phyloP scores from a whole-genome alignment of 768 basidiomycete species.

The Termitomyces bulborhizus region DNA sequence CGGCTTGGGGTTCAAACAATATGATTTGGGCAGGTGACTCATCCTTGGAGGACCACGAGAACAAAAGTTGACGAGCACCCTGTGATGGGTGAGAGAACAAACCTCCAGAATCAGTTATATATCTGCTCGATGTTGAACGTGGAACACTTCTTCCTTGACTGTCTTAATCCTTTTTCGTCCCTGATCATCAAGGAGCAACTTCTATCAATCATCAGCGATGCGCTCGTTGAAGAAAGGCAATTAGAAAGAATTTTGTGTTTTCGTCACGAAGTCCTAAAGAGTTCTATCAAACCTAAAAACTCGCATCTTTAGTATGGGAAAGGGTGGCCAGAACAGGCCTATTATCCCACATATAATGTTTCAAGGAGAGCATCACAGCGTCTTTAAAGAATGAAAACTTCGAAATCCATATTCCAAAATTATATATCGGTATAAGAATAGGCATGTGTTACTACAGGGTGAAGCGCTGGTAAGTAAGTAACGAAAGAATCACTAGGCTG shows the following conservation, averaged over 20 bases:
- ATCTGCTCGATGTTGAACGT: constrained; percentile 3
- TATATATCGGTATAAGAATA: constrained; percentile 5
- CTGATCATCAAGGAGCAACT: constrained; percentile 8
- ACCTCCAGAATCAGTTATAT: constrained; percentile 4
- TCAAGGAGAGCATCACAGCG: constrained; percentile 8
- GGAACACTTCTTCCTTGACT: constrained; percentile 1
- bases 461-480: neutral
- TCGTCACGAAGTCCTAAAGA: constrained; percentile 1
- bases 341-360: constrained; percentile 6
- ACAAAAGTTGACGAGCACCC: neutral
- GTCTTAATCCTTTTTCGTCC: constrained; percentile 14
- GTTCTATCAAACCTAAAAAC: constrained; percentile 10
- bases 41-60: constrained; percentile 1
- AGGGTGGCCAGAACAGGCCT: constrained; percentile 5
- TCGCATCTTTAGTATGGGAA: constrained; percentile 7
- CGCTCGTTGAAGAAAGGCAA: constrained; percentile 7
- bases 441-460: constrained; percentile 5
- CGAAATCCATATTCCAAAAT: neutral
- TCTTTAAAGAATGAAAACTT: neutral
- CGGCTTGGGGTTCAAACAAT: neutral
- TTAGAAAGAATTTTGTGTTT: constrained; percentile 8
- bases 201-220: neutral
- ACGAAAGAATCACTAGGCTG: constrained; percentile 2
- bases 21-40: neutral
- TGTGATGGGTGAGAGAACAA: neutral